Evolutionary conservation across 2,329 filamentous ascomycete species (phyloP), one percentile per base, ranked within the genome.

Genomic region (Fusarium papillatum): DNA sequence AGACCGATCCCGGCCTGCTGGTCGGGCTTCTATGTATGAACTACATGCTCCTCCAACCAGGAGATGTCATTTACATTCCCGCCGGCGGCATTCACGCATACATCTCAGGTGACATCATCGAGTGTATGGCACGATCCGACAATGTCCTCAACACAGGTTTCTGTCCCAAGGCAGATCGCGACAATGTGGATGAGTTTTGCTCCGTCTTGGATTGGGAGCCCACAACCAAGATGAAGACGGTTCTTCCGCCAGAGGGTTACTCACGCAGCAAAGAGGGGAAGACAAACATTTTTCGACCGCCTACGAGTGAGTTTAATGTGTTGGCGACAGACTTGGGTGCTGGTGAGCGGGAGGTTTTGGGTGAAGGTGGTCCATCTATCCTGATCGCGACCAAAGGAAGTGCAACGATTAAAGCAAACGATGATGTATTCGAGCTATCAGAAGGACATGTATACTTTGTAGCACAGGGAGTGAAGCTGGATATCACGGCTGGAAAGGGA

Each of bases 131-230:
- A 2, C 89, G 93, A 10, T 92, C 89, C 24, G 92, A 95, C 85
- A 95, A 95, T 69, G 93, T 95, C 3, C 86, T 95, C 62, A 94
- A 94, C 82, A 91, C 90, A 0, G 93, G 94, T 0, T 95, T 96
- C 85, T 95, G 93, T 76, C 93, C 93, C 0, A 86, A 87, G 2
- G 89, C 90, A 0, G 91, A 94, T 59, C 87, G 93, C 16, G 89
- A 94, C 79, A 90, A 87, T 53, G 86, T 92, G 29, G 91, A 94
- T 22, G 81, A 92, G 34, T 95, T 95, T 82, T 87, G 86, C 26
- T 85, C 89, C 5, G 88, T 89, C 2, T 80, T 95, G 22, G 93
- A 90, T 0, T 95, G 95, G 84, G 86, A 86, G 41, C 90, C 92
- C 0, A 91, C 94, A 71, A 86, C 86, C 24, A 83, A 86, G 5